Conservation (phyloP, 1,139 yeast genomes). For the Hanseniaspora sp. region DNA sequence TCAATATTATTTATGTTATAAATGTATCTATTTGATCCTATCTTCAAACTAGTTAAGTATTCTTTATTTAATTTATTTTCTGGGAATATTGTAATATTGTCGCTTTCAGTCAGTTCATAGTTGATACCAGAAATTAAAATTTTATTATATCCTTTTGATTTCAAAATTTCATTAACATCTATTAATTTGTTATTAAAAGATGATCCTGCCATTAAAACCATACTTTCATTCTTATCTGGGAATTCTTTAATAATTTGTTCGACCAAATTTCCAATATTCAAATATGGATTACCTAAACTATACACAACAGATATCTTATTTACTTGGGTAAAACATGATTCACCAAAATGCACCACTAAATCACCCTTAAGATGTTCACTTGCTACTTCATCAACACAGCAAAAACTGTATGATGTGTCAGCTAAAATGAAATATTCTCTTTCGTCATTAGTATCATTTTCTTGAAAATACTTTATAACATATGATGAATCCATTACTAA, state of each 20-base stretch:
- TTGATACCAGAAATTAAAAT: constrained; percentile 43
- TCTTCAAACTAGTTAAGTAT: constrained; percentile 18
- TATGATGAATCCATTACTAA: constrained; percentile 69
- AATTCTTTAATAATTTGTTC: constrained; percentile 35
- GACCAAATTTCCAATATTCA: constrained; percentile 34
- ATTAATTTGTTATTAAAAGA: constrained; percentile 41
- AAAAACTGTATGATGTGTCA: constrained; percentile 88
- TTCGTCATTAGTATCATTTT: neutral
- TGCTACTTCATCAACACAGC: constrained; percentile 95
- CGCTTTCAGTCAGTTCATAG: constrained; percentile 25
- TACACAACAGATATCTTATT: constrained; percentile 62
- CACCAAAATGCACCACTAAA: constrained; percentile 84
- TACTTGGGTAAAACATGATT: constrained; percentile 78
- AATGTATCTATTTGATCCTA: constrained; percentile 14
- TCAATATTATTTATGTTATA: constrained; percentile 5
- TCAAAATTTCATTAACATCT: constrained; percentile 32
- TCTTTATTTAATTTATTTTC: constrained; percentile 11
- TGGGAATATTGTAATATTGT: constrained; percentile 35
- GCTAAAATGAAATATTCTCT: constrained; percentile 64
- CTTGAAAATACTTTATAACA: constrained; percentile 37
- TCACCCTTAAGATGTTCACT: constrained; percentile 87
- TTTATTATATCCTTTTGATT: constrained; percentile 33
- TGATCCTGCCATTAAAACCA: constrained; percentile 60
- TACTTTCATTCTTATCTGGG: constrained; percentile 31
- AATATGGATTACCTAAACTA: constrained; percentile 57